Percentiles rank a stretch among this genome's conserved stretches.
These are phyloP conservation scores for Aspergillus luchuensis DNA, from an alignment of 2,329 filamentous ascomycete genomes.

Conservation along the genomic window DNA sequence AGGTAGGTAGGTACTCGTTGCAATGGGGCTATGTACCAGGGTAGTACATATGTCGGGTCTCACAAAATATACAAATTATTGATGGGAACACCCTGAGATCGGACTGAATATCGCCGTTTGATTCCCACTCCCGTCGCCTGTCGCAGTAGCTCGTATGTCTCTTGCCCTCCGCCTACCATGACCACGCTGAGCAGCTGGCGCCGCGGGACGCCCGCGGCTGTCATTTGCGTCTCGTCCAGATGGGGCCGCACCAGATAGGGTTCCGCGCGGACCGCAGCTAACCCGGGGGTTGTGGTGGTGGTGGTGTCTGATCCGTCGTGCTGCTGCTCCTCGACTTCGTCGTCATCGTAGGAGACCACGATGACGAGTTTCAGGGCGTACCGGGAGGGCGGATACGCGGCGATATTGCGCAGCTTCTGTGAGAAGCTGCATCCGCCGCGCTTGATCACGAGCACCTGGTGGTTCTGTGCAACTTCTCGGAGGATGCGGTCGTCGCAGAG, in stretches of 20 bases:
- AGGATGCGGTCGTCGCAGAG: constrained; percentile 64
- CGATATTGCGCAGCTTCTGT: constrained; percentile 82
- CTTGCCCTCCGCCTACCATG: constrained; percentile 73
- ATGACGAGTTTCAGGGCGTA: constrained; percentile 76
- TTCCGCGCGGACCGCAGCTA: constrained; percentile 40
- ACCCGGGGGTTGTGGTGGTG: constrained; percentile 4
- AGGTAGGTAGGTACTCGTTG: too few species aligned
- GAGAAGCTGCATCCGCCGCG: constrained; percentile 84
- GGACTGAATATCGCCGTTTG: constrained; percentile 74
- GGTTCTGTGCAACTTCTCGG: constrained; percentile 50
- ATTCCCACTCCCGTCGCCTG: constrained; percentile 71
- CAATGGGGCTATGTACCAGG: too few species aligned
- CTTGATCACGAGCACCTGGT: constrained; percentile 80
- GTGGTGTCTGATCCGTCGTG: constrained; percentile 15
- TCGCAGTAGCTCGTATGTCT: constrained; percentile 64
- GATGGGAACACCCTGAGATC: constrained; percentile 77
- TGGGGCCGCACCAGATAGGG: constrained; percentile 63
- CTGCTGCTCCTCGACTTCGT: constrained; percentile 23
- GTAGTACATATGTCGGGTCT: constrained; percentile 14
- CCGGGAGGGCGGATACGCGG: constrained; percentile 66
- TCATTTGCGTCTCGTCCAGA: constrained; percentile 73
- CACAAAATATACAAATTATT: constrained; percentile 73
- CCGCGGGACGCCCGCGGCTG: constrained; percentile 67
- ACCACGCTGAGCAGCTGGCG: constrained; percentile 77
- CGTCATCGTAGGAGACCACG: constrained; percentile 66